Evolutionary conservation across 345 rosid genomes (phyloP).

Genomic region (Garcia nutans): DNA sequence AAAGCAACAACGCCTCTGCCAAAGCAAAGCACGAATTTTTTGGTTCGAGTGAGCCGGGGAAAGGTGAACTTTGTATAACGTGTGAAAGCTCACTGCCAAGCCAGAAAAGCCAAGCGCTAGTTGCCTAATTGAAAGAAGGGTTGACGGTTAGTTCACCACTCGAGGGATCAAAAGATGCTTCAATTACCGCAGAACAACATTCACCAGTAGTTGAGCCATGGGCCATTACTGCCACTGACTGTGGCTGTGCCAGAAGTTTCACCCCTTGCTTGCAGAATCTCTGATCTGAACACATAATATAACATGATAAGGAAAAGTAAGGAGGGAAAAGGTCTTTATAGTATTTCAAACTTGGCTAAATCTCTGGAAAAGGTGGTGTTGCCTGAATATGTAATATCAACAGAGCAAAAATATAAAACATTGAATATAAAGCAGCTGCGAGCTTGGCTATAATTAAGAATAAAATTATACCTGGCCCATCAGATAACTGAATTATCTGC

Average conservation of each 20-base stretch:
- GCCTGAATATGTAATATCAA: neutral
- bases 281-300: constrained; percentile 40
- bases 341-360: too few species aligned
- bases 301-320: neutral
- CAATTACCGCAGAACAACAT: constrained; percentile 39
- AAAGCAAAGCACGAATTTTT: constrained; percentile 8
- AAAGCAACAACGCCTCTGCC: neutral
- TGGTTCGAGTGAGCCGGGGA: too few species aligned
- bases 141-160: constrained; percentile 56
- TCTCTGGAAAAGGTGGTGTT: neutral
- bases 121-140: constrained; percentile 17
- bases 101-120: too few species aligned
- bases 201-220: constrained; percentile 16
- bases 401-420: neutral
- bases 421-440: neutral
- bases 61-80: too few species aligned
- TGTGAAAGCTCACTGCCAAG: too few species aligned
- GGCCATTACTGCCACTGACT: constrained; percentile 50
- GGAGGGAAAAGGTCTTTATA: too few species aligned
- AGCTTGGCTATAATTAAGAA: neutral
- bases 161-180: constrained; percentile 65
- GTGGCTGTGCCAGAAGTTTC: constrained; percentile 61
- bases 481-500: constrained; percentile 51
- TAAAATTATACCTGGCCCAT: constrained; percentile 64
- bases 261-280: constrained; percentile 94